phyloP scores from a whole-genome alignment of 2,329 filamentous ascomycete genomes.

The Fusarium pininemorale region DNA sequence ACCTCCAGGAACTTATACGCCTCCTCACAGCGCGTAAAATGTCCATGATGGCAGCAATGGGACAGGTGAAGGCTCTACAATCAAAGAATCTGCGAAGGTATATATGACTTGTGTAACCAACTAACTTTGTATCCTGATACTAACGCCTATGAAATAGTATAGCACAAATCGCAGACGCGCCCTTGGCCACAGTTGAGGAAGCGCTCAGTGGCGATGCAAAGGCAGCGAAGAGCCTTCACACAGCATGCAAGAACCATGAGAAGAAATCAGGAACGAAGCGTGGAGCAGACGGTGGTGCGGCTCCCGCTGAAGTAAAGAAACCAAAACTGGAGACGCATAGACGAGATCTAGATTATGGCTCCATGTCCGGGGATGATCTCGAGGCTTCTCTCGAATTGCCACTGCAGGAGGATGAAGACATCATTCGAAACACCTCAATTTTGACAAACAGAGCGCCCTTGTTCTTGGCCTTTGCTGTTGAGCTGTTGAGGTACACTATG shows the following conservation, averaged over 20 bases:
- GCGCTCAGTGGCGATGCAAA: conserved; percentile 59
- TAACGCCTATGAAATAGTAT: conserved; percentile 52
- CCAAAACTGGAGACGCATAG: conserved; percentile 47
- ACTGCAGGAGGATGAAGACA: conserved; percentile 64
- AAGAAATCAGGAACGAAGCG: conserved; percentile 51
- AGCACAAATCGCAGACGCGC: conserved; percentile 62
- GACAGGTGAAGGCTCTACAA: conserved; percentile 67
- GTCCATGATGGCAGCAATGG: conserved; percentile 67
- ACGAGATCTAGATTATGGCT: conserved; percentile 51
- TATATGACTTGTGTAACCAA: conserved; percentile 44
- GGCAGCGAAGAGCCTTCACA: conserved; percentile 60
- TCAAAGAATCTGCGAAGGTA: conserved; percentile 65
- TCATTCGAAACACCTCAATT: conserved; percentile 66
- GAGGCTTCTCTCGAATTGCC: conserved; percentile 72
- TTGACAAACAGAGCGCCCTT: conserved; percentile 84
- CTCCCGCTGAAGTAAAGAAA: conserved; percentile 42
- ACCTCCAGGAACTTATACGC: conserved; percentile 69
- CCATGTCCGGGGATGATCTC: conserved; percentile 63
- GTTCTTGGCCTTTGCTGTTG: conserved; percentile 81
- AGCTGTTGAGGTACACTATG: conserved; percentile 81
- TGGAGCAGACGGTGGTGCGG: conserved; percentile 34
- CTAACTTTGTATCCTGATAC: background rate
- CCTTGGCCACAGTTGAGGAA: conserved; percentile 54
- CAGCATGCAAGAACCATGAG: conserved; percentile 62
- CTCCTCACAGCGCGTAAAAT: conserved; percentile 67